phyloP scores from a whole-genome alignment of 495 filamentous ascomycete genomes.

The Glutinoglossum americanum region DNA sequence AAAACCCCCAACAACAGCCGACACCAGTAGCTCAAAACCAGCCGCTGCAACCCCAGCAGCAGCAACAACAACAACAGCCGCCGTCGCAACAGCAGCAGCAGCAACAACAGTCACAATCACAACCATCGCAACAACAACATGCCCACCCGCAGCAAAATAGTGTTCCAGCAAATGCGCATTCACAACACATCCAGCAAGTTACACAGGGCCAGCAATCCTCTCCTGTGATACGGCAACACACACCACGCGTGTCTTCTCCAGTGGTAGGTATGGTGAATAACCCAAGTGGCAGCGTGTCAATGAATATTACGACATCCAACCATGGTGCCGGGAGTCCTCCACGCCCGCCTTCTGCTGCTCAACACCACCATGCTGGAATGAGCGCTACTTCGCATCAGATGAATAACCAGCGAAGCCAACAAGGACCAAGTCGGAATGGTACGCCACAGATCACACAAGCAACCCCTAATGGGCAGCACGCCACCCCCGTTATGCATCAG shows the following conservation, averaged over 20 bases:
- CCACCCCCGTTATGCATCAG: constrained; percentile 46
- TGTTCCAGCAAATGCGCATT: constrained; percentile 3
- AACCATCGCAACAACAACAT: constrained; percentile 18
- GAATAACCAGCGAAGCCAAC: constrained; percentile 60
- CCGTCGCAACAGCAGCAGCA: constrained; percentile 19
- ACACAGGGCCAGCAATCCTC: constrained; percentile 56
- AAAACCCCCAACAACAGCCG: constrained; percentile 6
- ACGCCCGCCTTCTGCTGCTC: constrained; percentile 54
- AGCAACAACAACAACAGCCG: constrained; percentile 10
- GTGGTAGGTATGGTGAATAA: constrained; percentile 35
- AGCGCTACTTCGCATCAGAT: constrained; percentile 46
- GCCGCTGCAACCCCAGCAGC: constrained; percentile 13
- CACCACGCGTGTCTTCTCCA: constrained; percentile 64
- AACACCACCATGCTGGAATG: constrained; percentile 41
- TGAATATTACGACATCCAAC: constrained; percentile 60
- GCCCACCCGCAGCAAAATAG: constrained; percentile 9
- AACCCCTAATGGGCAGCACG: constrained; percentile 57
- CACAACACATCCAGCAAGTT: constrained; percentile 27
- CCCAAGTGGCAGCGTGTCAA: constrained; percentile 37
- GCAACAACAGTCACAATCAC: constrained; percentile 10
- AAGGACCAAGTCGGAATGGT: constrained; percentile 47
- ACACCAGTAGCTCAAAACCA: constrained; percentile 16
- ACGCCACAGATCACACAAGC: constrained; percentile 65
- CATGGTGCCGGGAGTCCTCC: constrained; percentile 54
- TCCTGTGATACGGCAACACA: constrained; percentile 57